These are phyloP conservation scores for Ogataea zsoltii DNA, from an alignment of 805 yeast species.

Conservation along the genomic window DNA sequence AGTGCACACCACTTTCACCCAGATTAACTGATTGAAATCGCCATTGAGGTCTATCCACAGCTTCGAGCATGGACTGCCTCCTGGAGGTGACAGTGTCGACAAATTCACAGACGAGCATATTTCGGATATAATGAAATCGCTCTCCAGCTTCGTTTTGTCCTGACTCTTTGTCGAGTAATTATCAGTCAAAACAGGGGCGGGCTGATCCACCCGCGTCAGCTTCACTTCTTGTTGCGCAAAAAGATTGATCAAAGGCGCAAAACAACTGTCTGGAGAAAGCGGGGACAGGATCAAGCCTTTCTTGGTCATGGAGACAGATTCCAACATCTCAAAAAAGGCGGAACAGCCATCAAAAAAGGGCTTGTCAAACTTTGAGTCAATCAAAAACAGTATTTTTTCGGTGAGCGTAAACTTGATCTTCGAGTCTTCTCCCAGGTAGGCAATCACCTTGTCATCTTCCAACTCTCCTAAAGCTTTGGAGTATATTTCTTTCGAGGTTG, in stretches of 20 bases:
- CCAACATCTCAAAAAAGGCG: slow-evolving; percentile 44
- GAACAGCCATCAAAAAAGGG: slow-evolving; percentile 47
- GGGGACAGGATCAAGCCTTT: slow-evolving; percentile 59
- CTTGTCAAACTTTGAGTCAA: slow-evolving; percentile 40
- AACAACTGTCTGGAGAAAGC: slow-evolving; percentile 60
- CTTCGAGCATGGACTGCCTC: slow-evolving; percentile 60
- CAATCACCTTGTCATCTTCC: slow-evolving; percentile 57
- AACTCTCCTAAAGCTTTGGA: slow-evolving; percentile 51
- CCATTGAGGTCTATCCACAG: slow-evolving; percentile 76
- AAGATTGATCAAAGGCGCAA: slow-evolving; percentile 61
- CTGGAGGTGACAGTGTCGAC: slow-evolving; percentile 47
- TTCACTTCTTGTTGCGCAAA: slow-evolving; percentile 43
- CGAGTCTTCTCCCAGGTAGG: slow-evolving; percentile 47
- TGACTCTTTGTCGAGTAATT: slow-evolving; percentile 77
- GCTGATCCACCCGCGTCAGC: slow-evolving; percentile 56
- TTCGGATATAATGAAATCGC: slow-evolving; percentile 52
- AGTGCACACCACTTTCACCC: slow-evolving; percentile 57
- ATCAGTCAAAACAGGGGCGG: slow-evolving; percentile 46
- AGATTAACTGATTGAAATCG: slow-evolving; percentile 53
- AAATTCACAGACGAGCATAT: slow-evolving; percentile 16
- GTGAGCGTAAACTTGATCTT: slow-evolving; percentile 57
- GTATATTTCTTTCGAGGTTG: slow-evolving; percentile 46
- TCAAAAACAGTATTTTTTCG: slow-evolving; percentile 47
- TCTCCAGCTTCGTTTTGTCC: slow-evolving; percentile 65
- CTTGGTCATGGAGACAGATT: slow-evolving; percentile 40